phyloP scores from a whole-genome alignment of 2,329 filamentous ascomycete genomes.

The Exophiala lecanii-corni region DNA sequence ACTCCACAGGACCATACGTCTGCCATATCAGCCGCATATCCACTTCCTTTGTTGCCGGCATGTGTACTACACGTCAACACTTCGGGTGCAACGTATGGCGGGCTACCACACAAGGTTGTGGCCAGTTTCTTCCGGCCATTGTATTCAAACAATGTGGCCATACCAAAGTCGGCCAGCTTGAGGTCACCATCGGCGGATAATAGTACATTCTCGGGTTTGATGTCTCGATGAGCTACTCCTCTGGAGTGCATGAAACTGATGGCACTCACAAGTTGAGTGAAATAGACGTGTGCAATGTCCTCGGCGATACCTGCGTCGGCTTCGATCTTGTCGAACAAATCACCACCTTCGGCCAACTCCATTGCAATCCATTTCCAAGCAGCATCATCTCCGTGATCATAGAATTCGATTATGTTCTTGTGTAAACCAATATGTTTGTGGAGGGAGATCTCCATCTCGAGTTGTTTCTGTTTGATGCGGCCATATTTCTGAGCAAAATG shows the following conservation, averaged over 20 bases:
- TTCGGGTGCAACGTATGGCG: conserved; percentile 95
- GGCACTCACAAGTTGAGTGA: conserved; percentile 82
- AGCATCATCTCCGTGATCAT: conserved; percentile 76
- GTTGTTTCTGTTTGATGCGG: conserved; percentile 80
- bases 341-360: conserved; percentile 92
- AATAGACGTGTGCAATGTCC: conserved; percentile 95
- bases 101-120: conserved; percentile 87
- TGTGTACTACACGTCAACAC: conserved; percentile 59
- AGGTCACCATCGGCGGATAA: conserved; percentile 78
- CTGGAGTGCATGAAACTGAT: conserved; percentile 95
- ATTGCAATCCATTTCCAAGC: conserved; percentile 97
- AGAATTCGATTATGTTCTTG: conserved; percentile 89
- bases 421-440: conserved; percentile 87
- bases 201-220: conserved; percentile 94
- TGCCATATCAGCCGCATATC: conserved; percentile 65
- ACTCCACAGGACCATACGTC: conserved; percentile 98
- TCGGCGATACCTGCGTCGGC: conserved; percentile 91
- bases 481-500: conserved; percentile 86
- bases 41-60: conserved; percentile 40
- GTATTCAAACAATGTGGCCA: conserved; percentile 90
- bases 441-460: conserved; percentile 84
- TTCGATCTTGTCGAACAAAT: conserved; percentile 99
- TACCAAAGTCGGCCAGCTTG: conserved; percentile 94
- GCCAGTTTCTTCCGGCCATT: conserved; percentile 77
- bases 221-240: conserved; percentile 85